A percentile compares a stretch with the other conserved stretches of the same genome.
These are phyloP conservation scores for Malania oleifera DNA, from an alignment of 164 flowering plant species.

Conservation along the genomic window DNA sequence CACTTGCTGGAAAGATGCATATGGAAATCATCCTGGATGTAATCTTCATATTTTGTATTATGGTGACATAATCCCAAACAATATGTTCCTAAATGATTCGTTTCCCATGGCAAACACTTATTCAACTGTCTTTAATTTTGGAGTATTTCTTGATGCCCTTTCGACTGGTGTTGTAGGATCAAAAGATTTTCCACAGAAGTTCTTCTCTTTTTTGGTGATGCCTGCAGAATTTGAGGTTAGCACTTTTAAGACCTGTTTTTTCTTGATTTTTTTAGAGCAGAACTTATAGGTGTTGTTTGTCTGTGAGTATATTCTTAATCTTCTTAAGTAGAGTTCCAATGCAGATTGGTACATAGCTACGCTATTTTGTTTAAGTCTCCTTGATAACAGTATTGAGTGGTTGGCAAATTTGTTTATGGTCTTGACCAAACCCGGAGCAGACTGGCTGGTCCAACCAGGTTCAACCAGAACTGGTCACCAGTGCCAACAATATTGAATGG, in stretches of 20 bases:
- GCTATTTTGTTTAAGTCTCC: neutral
- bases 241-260: neutral
- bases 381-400: too few relatives aligned
- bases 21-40: slow-evolving; percentile 28
- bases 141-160: slow-evolving; percentile 78
- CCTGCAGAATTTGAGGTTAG: slow-evolving; percentile 77
- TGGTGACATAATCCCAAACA: slow-evolving; percentile 7
- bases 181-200: slow-evolving; percentile 71
- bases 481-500: too few relatives aligned
- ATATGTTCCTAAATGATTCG: slow-evolving; percentile 22
- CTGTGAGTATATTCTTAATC: too few relatives aligned
- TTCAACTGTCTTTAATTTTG: slow-evolving; percentile 57
- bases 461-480: too few relatives aligned
- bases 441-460: too few relatives aligned
- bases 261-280: neutral
- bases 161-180: slow-evolving; percentile 67
- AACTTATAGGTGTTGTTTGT: neutral
- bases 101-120: slow-evolving; percentile 43
- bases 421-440: too few relatives aligned
- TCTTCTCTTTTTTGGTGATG: slow-evolving; percentile 98
- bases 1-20: slow-evolving; percentile 80
- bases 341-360: neutral
- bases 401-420: too few relatives aligned
- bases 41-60: slow-evolving; percentile 37
- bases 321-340: neutral